phyloP scores from a whole-genome alignment of 257 asterid genomes.

The Cruciata laevipes region DNA sequence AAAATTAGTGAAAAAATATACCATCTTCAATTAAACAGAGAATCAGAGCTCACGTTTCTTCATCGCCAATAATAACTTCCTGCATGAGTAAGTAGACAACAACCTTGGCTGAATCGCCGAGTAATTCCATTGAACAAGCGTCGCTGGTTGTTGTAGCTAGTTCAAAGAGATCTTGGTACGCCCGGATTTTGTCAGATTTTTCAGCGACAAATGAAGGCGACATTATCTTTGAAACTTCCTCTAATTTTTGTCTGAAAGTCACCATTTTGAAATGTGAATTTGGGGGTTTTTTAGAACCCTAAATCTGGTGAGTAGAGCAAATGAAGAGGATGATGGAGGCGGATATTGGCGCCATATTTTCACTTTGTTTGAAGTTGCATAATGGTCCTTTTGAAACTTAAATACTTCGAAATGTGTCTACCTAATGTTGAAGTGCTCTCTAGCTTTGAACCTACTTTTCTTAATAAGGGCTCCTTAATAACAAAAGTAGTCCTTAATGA shows the following conservation, averaged over 20 bases:
- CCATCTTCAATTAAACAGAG: not conserved
- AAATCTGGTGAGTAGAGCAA: not conserved
- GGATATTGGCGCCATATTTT: conserved; percentile 1
- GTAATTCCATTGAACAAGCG: conserved; percentile 31
- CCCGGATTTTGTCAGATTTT: conserved; percentile 26
- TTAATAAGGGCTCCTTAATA: too few species aligned
- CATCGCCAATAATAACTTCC: conserved; percentile 40
- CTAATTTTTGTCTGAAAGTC: conserved; percentile 31
- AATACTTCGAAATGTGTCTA: not conserved
- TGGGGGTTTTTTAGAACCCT: not conserved
- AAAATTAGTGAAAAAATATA: not conserved
- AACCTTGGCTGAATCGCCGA: conserved; percentile 40
- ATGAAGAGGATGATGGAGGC: not conserved
- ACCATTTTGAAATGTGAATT: conserved; percentile 29
- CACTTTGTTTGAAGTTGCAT: not conserved
- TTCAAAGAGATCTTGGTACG: conserved; percentile 49
- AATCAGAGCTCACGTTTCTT: conserved; percentile 42
- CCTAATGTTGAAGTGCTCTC: too few species aligned
- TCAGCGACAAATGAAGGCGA: conserved; percentile 8
- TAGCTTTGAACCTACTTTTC: too few species aligned
- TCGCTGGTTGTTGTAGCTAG: conserved; percentile 29
- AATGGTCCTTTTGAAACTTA: not conserved
- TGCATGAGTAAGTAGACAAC: conserved; percentile 27
- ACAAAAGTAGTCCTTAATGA: too few species aligned
- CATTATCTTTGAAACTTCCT: conserved; percentile 39